phyloP scores from a whole-genome alignment of 371 early-diverging fungal species.

The Paraphysoderma sedebokerense region DNA sequence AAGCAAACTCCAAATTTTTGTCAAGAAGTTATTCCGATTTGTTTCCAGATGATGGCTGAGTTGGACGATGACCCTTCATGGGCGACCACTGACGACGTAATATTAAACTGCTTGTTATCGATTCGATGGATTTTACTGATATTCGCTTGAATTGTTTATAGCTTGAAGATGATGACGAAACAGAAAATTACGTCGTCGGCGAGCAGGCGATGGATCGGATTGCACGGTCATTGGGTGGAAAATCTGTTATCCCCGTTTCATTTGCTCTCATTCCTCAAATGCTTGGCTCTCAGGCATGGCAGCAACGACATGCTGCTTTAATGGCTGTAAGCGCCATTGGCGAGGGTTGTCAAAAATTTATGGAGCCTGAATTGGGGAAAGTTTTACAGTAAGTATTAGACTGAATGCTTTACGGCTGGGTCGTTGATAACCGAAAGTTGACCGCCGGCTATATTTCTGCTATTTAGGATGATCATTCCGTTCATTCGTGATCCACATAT shows the following conservation, averaged over 20 bases:
- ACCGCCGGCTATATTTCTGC: too few relatives aligned
- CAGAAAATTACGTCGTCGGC: slow-evolving; percentile 69
- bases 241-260: slow-evolving; percentile 68
- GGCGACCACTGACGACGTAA: slow-evolving; percentile 70
- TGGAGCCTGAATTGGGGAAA: slow-evolving; percentile 73
- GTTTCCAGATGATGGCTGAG: slow-evolving; percentile 84
- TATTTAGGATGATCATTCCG: slow-evolving; percentile 45
- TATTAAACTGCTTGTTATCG: slow-evolving; percentile 1
- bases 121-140: background rate
- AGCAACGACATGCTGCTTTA: slow-evolving; percentile 79
- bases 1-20: slow-evolving; percentile 42
- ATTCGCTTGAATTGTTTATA: slow-evolving; percentile 7
- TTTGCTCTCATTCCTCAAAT: slow-evolving; percentile 75
- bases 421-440: slow-evolving; percentile 1
- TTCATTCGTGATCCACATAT: slow-evolving; percentile 81
- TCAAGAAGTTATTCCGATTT: slow-evolving; percentile 53
- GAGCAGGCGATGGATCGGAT: slow-evolving; percentile 91
- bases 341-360: slow-evolving; percentile 84
- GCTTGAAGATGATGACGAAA: slow-evolving; percentile 77
- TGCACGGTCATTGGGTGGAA: slow-evolving; percentile 75
- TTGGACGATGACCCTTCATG: slow-evolving; percentile 62
- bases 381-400: slow-evolving; percentile 41
- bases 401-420: too few relatives aligned
- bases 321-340: slow-evolving; percentile 88
- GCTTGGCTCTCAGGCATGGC: slow-evolving; percentile 78